Evolutionary conservation across 148 eudicot genomes (phyloP), one percentile per base, ranked within the genome.

Genomic region (Talinum fruticosum): DNA sequence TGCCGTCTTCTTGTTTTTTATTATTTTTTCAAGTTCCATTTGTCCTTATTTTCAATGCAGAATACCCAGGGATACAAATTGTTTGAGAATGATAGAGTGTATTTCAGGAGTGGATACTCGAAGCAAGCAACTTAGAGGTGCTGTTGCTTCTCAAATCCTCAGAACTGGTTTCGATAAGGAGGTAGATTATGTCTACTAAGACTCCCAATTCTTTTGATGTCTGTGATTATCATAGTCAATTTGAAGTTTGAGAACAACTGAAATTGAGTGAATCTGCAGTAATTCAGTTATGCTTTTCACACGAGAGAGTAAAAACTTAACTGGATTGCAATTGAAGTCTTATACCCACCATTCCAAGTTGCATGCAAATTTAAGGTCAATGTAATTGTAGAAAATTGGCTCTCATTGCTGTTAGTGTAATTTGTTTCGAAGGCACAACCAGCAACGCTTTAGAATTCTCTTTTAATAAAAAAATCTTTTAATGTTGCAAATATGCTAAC

Each of bases 81-180:
- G 91, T 80, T 79, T 95, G 86, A 87, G 89, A 85, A 72, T 83
- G 49, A 83, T 95, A 54, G 97, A 89, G 77, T 84, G 90, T 76
- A 87, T 95, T 41, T 74, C 83, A 14, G 90, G 91, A 71, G 88
- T 84, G 57, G 86, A 89, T 85, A 71, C 75, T 71, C 93, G 92
- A 41, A 89, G 90, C 77, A 95, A 91, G 85, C 92, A 90, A 32
- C 91, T 95, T 7, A 83, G 91, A 71, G 86, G 91, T 76, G 77
- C 74, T 30, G 80, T 92, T 65, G 93, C 98, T 34, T 87, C 76
- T 74, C 83, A 86, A 41, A 73, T 90, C 76, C 96, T 94, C 35
- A 66, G 75, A 73, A 76, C 79, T 35, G 89, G 93, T 85, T 90
- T 92, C 75, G 79, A 83, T 65, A 82, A 89, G 67, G 85, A 92